These are phyloP conservation scores for Aeminium ludgeri DNA, from an alignment of 495 filamentous ascomycete genomes.

Conservation along the genomic window DNA sequence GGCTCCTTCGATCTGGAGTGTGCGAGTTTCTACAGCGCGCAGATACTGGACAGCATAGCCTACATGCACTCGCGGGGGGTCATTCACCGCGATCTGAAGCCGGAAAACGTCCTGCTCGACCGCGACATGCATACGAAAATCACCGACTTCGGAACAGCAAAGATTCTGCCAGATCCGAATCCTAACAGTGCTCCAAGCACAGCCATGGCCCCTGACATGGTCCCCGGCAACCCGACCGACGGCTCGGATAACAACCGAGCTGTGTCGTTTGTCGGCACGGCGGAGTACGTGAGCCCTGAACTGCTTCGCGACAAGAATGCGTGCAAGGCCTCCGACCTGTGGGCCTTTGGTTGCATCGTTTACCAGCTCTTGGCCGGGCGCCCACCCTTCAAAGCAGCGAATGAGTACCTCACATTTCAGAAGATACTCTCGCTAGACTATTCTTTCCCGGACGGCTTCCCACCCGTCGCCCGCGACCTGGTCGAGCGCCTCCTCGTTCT, in stretches of 20 bases:
- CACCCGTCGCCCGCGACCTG: slow-evolving; percentile 70
- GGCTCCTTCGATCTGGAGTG: slow-evolving; percentile 92
- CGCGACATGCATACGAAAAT: slow-evolving; percentile 96
- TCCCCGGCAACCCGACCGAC: slow-evolving; percentile 32
- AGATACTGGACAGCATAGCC: slow-evolving; percentile 91
- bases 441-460: slow-evolving; percentile 83
- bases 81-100: slow-evolving; percentile 93
- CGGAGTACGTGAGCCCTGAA: slow-evolving; percentile 96
- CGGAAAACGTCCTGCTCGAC: slow-evolving; percentile 91
- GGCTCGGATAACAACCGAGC: slow-evolving; percentile 53
- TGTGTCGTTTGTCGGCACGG: slow-evolving; percentile 93
- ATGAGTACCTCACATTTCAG: slow-evolving; percentile 95
- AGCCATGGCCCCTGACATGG: slow-evolving; percentile 6
- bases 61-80: slow-evolving; percentile 96
- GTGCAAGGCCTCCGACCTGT: slow-evolving; percentile 93
- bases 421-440: slow-evolving; percentile 93
- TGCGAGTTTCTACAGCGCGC: slow-evolving; percentile 82
- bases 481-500: slow-evolving; percentile 84
- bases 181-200: slow-evolving; percentile 20
- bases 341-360: slow-evolving; percentile 99
- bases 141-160: slow-evolving; percentile 96
- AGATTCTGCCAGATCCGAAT: slow-evolving; percentile 51
- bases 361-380: slow-evolving; percentile 88
- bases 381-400: slow-evolving; percentile 93
- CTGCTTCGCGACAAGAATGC: slow-evolving; percentile 88